Evolutionary conservation across 2,329 filamentous ascomycete genomes (phyloP), one percentile per base, ranked within the genome.

Genomic region (Emmonsiellopsis sp.): DNA sequence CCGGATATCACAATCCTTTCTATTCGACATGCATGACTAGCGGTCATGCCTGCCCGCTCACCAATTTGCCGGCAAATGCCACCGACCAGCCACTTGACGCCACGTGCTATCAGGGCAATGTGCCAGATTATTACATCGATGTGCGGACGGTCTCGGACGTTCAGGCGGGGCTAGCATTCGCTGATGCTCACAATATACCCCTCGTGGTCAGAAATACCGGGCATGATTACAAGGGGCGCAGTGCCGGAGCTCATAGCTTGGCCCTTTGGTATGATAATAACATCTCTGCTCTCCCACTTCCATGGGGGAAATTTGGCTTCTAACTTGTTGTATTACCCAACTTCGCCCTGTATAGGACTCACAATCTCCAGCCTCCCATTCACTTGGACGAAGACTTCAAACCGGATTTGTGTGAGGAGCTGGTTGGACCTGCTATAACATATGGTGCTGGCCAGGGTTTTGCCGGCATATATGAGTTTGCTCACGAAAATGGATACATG

Each of bases 121-220:
- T 65, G 5, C 60, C 61, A 0, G 53, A 60, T 3, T 61, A 62
- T 48, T 57, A 61, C 36, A 53, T 65, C 37, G 58, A 61, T 31
- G 61, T 64, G 11, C 49, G 46, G 4, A 44, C 42, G 33, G 53
- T 51, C n/a, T 49, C 40, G 2, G 62, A 64, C 21, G 50, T 65
- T 31, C 44, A 36, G 3, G 55, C 46, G 6, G 43, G 33, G 33
- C 32, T 60, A 54, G 14, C 59, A 65, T 53, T 58, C 63, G 10
- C 39, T 47, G 10, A 56, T 55, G 7, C 59, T 56, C 6, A 58
- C 67, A 44, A 62, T 42, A 62, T 76, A 36, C 67, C 72, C 6
- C 60, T 75, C 2, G 63, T 71, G 32, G 72, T 82, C 55, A 73
- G 75, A 53, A 81, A 81, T 58, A 82, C 78, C 0, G 79, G 79